Base-by-base conservation (phyloP, 441 rosid genomes). In the Geranium incanum region DNA sequence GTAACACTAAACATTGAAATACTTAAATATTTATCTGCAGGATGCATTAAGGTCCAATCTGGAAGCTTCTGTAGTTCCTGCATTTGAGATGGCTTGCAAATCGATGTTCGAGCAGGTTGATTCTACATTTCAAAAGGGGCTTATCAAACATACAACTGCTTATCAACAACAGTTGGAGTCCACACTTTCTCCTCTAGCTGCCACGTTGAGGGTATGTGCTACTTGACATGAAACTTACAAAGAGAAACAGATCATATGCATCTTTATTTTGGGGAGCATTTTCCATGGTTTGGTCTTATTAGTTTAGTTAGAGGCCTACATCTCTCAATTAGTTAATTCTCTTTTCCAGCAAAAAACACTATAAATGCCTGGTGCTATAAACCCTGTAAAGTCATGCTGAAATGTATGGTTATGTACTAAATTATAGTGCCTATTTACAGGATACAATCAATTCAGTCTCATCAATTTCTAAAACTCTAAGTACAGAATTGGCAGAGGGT, bases 31-130 rank as follows among this genome's bases (percentile, higher is more conserved):
- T 68, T 71, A 68, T 72, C 62, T 75, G 79, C 84, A 90, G 96
- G 93, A 90, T 76, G 81, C 87, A 48, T 75, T 90, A 68, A 85
- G 86, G 74, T 82, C 93, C 76, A 77, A 80, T 69, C 68, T 90
- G 80, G 93, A 90, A 81, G 78, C 88, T 78, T 85, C 90, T 52
- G 64, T 90, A 57, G 78, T 90, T 77, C 96, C 93, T 37, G 89
- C 92, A 36, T 90, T 90, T 80, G 92, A 90, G 84, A 70, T 84
- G 83, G 85, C 91, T 66, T 90, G 93, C 86, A 87, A 90, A 82
- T 79, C 89, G 41, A 82, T 88, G 93, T 90, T 90, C 68, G 90
- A 87, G 75, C 91, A 87, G 78, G 81, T 90, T 67, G 92, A 90
- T 78, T 76, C 82, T 19, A 75, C 96, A 75, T 80, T 90, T 69